Percentiles rank a stretch among this genome's conserved stretches.
Conservation (phyloP, 495 filamentous ascomycete species). For the Xylaria sp. region DNA sequence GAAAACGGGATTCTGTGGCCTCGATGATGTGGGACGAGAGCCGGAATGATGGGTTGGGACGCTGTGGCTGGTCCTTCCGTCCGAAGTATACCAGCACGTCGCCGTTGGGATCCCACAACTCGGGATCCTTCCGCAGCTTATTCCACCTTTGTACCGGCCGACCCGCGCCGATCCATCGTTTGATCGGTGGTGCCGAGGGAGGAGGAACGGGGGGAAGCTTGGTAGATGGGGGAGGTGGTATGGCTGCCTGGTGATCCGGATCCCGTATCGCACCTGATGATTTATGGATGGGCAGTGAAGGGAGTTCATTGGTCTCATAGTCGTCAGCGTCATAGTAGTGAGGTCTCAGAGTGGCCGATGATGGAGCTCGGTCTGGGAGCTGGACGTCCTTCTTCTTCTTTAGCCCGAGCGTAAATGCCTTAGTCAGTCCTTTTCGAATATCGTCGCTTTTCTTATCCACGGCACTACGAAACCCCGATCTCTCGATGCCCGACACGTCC, state of each 20-base stretch:
- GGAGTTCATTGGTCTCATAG: conserved; percentile 39
- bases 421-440: conserved; percentile 56
- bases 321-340: conserved; percentile 33
- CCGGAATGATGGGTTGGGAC: conserved; percentile 62
- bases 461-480: conserved; percentile 55
- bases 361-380: conserved; percentile 41
- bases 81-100: conserved; percentile 67
- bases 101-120: conserved; percentile 67
- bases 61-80: conserved; percentile 46
- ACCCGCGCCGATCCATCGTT: conserved; percentile 58
- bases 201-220: conserved; percentile 46
- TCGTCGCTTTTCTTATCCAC: conserved; percentile 62
- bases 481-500: conserved; percentile 58
- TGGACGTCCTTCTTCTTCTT: conserved; percentile 51
- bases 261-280: conserved; percentile 40
- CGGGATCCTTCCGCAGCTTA: conserved; percentile 64
- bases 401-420: conserved; percentile 52
- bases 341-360: conserved; percentile 46
- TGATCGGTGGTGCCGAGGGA: conserved; percentile 48
- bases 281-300: conserved; percentile 25
- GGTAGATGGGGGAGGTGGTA: conserved; percentile 44
- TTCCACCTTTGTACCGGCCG: conserved; percentile 59
- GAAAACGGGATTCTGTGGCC: conserved; percentile 59
- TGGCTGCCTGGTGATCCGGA: conserved; percentile 33
- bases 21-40: conserved; percentile 64